Evolutionary conservation across 805 yeast genomes (phyloP), one percentile per base, ranked within the genome.

Genomic region (Ogataea nakhonphanomensis): DNA sequence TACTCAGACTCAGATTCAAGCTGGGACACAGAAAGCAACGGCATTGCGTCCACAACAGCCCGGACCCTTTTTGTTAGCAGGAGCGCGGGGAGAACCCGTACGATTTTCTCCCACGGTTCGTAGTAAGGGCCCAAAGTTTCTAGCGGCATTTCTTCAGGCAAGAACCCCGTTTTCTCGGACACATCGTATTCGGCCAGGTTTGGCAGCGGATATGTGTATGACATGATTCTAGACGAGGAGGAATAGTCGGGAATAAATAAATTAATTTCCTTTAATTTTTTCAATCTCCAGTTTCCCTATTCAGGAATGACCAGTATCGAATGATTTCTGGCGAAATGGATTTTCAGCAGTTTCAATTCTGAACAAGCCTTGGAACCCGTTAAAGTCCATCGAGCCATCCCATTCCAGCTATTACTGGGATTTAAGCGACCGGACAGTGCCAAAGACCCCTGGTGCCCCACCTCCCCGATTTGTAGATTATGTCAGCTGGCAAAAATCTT

Each of bases 61-160:
- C 96, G 67, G 17, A 89, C 63, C 41, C 78, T 65, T 45, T 74
- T 74, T 3, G 93, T 76, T 46, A 85, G 68, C 23, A 89, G 70
- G 41, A 90, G 65, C 1, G 91, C 77, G 4, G 96, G 95, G 29
- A 91, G 69, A 35, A 78, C 77, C 12, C 61, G 63, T 6, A 72
- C 89, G 14, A 86, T 55, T 11, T 57, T 54, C 57, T 90, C 97
- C 98, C 98, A 90, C 4, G 84, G 81, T 33, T 67, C 63, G 56
- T 83, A 86, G 3, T 62, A 65, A 33, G 74, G 74, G 1, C 88
- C 78, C 26, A 90, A 70, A 27, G 66, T 58, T 15, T 64, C 66
- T 9, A 84, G 64, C 0, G 97, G 96, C 20, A 74, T 60, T 34
- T 69, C 66, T 7, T 71, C 73, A 2, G 97, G 96, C 15, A 91